phyloP scores from a whole-genome alignment of 495 filamentous ascomycete genomes.

The Neohortaea acidophila region DNA sequence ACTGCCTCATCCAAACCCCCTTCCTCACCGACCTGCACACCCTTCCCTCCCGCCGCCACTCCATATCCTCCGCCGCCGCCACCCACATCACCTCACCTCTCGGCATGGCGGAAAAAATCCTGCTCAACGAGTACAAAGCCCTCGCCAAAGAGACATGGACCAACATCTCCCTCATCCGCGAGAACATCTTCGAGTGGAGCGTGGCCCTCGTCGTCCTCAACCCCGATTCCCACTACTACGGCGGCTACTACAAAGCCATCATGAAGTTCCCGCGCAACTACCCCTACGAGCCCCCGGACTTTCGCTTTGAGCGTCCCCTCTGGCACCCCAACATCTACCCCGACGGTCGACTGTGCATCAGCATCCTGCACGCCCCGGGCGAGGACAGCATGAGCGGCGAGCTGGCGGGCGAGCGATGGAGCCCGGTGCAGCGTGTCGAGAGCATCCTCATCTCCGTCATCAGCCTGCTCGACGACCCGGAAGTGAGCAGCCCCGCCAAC shows the following conservation, averaged over 20 bases:
- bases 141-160: conserved; percentile 85
- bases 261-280: conserved; percentile 86
- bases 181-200: conserved; percentile 71
- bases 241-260: conserved; percentile 77
- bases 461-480: conserved; percentile 85
- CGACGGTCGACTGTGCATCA: conserved; percentile 87
- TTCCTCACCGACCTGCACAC: too few relatives aligned
- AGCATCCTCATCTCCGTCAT: conserved; percentile 85
- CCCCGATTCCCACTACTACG: conserved; percentile 76
- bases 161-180: conserved; percentile 57
- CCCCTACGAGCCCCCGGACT: conserved; percentile 71
- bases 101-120: conserved; percentile 52
- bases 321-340: conserved; percentile 90
- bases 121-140: conserved; percentile 78
- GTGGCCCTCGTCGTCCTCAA: conserved; percentile 86
- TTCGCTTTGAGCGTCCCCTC: conserved; percentile 66
- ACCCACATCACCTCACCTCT: neutral
- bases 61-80: too few relatives aligned
- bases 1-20: too few relatives aligned
- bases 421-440: conserved; percentile 80
- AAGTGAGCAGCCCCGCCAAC: conserved; percentile 84
- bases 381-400: conserved; percentile 89
- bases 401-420: conserved; percentile 78
- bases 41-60: too few relatives aligned
- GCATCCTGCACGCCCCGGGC: conserved; percentile 83